Conservation (phyloP, 768 basidiomycete species). For the Rhizopogon rudus region DNA sequence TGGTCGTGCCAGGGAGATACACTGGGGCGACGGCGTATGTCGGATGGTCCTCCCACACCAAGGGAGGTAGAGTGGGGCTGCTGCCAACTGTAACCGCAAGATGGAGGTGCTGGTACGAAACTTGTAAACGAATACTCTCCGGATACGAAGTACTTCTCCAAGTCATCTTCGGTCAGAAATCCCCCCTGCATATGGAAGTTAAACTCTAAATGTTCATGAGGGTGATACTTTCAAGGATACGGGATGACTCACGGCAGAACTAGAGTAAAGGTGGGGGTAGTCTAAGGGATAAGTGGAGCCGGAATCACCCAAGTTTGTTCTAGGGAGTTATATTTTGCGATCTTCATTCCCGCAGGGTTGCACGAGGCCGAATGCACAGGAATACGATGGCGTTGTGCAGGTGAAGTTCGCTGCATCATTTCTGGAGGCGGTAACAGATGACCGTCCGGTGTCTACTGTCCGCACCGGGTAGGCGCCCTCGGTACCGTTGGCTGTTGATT, state of each 20-base stretch:
- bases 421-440: not conserved
- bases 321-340: not conserved
- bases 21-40: not conserved
- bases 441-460: not conserved
- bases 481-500: not conserved
- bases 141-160: not conserved
- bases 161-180: not conserved
- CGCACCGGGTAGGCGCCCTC: not conserved
- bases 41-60: not conserved
- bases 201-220: not conserved
- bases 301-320: not conserved
- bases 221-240: not conserved
- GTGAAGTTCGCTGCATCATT: not conserved
- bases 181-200: not conserved
- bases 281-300: not conserved
- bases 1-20: not conserved
- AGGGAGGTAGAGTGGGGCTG: not conserved
- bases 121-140: not conserved
- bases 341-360: not conserved
- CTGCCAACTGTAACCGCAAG: not conserved
- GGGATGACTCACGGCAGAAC: not conserved
- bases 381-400: not conserved
- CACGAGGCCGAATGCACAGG: conserved; percentile 1
- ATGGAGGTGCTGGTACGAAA: not conserved
- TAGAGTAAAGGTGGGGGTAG: not conserved